phyloP scores from a whole-genome alignment of 1,139 yeast genomes.

The Sugiyamaella xylanicola region DNA sequence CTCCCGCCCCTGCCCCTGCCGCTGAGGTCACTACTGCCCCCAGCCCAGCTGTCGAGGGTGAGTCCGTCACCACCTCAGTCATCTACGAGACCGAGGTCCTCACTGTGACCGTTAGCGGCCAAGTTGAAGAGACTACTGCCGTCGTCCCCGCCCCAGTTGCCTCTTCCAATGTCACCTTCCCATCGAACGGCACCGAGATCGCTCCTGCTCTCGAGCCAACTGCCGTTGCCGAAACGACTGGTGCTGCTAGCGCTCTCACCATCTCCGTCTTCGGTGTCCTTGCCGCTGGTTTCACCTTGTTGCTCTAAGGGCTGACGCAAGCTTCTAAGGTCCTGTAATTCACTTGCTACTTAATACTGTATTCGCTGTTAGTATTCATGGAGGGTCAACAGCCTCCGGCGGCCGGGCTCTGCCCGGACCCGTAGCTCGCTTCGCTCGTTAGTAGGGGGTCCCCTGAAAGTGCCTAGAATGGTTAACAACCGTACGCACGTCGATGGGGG shows the following conservation, averaged over 20 bases:
- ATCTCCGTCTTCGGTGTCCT: slow-evolving; percentile 14
- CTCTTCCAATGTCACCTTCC: slow-evolving; percentile 21
- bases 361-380: no score
- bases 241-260: slow-evolving; percentile 12
- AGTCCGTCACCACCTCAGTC: slow-evolving; percentile 1
- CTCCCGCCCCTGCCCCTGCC: slow-evolving; percentile 4
- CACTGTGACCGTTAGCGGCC: slow-evolving; percentile 10
- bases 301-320: slow-evolving; percentile 2
- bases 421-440: no score
- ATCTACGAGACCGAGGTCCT: slow-evolving; percentile 13
- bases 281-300: slow-evolving; percentile 16
- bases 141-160: slow-evolving; percentile 19
- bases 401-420: no score
- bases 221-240: slow-evolving; percentile 14
- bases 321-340: background rate
- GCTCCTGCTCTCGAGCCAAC: slow-evolving; percentile 7
- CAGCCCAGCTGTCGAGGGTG: background rate
- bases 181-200: slow-evolving; percentile 15
- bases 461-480: no score
- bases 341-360: no score
- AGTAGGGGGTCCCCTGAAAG: no score
- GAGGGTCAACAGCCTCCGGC: no score
- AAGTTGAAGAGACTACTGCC: slow-evolving; percentile 11
- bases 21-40: slow-evolving; percentile 2
- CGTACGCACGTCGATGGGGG: no score